Evolutionary conservation across 176 grass and related monocot genomes (phyloP).

Genomic region (Areca catechu): DNA sequence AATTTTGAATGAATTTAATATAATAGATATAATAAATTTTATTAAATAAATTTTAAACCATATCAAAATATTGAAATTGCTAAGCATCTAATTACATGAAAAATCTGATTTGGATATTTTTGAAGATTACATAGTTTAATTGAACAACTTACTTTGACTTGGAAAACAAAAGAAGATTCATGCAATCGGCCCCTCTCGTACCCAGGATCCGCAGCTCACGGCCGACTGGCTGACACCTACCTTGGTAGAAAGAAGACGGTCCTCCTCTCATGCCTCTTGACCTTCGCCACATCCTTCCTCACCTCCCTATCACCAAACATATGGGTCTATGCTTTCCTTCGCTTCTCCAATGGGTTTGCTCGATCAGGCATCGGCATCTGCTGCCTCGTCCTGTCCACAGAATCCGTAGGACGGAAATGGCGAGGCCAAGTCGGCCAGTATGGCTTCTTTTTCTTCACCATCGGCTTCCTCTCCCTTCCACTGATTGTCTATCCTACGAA

Average conservation of each 20-base stretch:
- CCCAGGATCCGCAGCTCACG: slow-evolving; percentile 37
- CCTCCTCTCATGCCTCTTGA: slow-evolving; percentile 28
- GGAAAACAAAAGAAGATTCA: too few species aligned
- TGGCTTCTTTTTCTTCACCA: slow-evolving; percentile 49
- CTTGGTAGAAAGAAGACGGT: slow-evolving; percentile 37
- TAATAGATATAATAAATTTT: too few species aligned
- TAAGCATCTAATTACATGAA: too few species aligned
- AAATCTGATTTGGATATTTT: too few species aligned
- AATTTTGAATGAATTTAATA: too few species aligned
- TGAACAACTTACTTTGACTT: too few species aligned
- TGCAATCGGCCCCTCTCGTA: background rate
- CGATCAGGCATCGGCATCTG: slow-evolving; percentile 43
- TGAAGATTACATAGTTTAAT: too few species aligned
- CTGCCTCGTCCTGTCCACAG: slow-evolving; percentile 46
- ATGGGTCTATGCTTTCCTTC: slow-evolving; percentile 36
- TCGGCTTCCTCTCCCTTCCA: slow-evolving; percentile 42
- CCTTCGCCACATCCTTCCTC: slow-evolving; percentile 28
- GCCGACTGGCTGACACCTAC: slow-evolving; percentile 34
- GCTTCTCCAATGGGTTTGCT: slow-evolving; percentile 37
- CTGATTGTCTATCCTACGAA: slow-evolving; percentile 29
- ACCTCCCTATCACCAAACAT: slow-evolving; percentile 35
- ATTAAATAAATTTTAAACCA: too few species aligned
- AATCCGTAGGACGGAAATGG: slow-evolving; percentile 34
- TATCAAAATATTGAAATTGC: too few species aligned
- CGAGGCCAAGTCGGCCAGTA: slow-evolving; percentile 50